Conservation (phyloP, 768 basidiomycete species). For the Leccinum fibrillosum region DNA sequence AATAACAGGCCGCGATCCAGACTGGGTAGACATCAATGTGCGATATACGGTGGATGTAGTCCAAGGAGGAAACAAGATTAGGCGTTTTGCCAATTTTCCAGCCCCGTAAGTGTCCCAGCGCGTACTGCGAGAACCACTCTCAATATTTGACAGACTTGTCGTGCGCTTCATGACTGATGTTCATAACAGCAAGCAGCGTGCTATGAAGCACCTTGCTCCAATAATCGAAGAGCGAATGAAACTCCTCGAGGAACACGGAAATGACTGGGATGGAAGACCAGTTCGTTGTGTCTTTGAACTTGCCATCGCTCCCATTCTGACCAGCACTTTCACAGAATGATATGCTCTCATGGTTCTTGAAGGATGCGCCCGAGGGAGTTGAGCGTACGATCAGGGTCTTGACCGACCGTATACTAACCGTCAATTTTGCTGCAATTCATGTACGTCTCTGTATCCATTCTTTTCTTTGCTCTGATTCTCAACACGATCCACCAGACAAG, state of each 20-base stretch:
- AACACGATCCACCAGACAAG: not conserved
- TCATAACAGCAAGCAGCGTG: not conserved
- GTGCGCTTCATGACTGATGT: not conserved
- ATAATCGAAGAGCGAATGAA: not conserved
- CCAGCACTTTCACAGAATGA: not conserved
- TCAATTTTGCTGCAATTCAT: slow-evolving; percentile 5
- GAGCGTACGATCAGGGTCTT: not conserved
- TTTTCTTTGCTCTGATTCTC: not conserved
- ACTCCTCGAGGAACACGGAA: not conserved
- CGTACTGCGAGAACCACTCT: too few species aligned
- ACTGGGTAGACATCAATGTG: slow-evolving; percentile 6
- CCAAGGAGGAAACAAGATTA: not conserved
- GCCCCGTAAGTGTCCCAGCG: not conserved
- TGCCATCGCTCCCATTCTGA: not conserved
- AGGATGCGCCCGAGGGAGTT: not conserved
- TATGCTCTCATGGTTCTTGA: not conserved
- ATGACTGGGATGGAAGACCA: not conserved
- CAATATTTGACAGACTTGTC: not conserved
- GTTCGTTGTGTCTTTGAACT: not conserved
- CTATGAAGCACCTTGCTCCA: not conserved
- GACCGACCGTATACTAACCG: not conserved
- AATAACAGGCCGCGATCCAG: not conserved
- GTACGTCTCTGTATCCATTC: slow-evolving; percentile 4
- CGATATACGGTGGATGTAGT: not conserved
- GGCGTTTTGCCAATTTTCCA: not conserved